phyloP scores from a whole-genome alignment of 441 rosid genomes.

The Sinapis alba region DNA sequence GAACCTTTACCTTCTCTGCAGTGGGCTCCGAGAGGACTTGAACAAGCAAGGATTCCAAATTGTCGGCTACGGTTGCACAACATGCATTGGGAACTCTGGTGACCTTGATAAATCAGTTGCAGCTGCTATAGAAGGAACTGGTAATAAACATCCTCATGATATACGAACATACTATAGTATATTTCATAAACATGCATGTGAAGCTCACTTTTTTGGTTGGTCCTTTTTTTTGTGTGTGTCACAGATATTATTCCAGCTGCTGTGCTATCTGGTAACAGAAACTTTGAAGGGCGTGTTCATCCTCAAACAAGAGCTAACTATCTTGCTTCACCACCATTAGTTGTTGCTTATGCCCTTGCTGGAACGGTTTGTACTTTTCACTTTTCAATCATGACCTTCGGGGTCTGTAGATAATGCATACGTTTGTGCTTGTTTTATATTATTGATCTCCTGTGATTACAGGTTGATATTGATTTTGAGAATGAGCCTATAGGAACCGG shows the following conservation, averaged over 20 bases:
- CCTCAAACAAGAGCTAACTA: conserved; percentile 69
- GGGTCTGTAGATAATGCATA: background rate
- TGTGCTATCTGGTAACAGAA: conserved; percentile 69
- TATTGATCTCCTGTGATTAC: conserved; percentile 9
- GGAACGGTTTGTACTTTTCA: conserved; percentile 53
- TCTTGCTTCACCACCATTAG: conserved; percentile 75
- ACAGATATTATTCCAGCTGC: conserved; percentile 66
- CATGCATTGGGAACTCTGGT: conserved; percentile 68
- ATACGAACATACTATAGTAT: background rate
- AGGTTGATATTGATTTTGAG: conserved; percentile 73
- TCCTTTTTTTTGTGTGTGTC: background rate
- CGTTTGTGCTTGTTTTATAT: conserved; percentile 5
- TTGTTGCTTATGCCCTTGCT: conserved; percentile 75
- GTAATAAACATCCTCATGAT: conserved; percentile 30
- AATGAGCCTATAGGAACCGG: conserved; percentile 59
- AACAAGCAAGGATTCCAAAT: conserved; percentile 57
- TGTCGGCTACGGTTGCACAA: conserved; percentile 72
- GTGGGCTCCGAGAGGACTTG: conserved; percentile 58
- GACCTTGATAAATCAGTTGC: conserved; percentile 52
- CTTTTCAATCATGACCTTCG: background rate
- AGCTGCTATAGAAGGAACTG: conserved; percentile 52
- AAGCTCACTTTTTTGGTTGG: conserved; percentile 17
- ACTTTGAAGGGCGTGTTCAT: conserved; percentile 76
- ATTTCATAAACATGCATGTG: background rate
- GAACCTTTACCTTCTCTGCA: conserved; percentile 38